These are phyloP conservation scores for Exophiala lecanii-corni DNA, from an alignment of 2,329 filamentous ascomycete genomes.

Conservation along the genomic window DNA sequence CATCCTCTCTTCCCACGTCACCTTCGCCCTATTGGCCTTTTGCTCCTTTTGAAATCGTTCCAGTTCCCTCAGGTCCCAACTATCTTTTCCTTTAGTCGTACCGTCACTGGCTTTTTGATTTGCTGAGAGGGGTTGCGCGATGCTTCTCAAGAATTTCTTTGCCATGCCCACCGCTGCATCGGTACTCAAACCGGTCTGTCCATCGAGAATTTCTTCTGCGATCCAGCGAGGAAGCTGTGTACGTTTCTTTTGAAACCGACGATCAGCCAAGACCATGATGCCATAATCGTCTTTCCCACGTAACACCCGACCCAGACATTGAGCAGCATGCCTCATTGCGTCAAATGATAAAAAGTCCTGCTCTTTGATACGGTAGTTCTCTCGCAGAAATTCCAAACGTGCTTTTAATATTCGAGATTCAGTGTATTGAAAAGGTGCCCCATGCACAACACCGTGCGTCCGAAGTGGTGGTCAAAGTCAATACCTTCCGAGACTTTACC, in stretches of 20 bases:
- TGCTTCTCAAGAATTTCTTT: conserved; percentile 81
- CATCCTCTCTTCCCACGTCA: conserved; percentile 29
- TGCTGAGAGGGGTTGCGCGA: conserved; percentile 83
- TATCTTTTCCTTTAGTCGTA: conserved; percentile 64
- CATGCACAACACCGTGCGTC: conserved; percentile 90
- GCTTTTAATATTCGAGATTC: conserved; percentile 96
- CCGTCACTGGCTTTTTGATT: conserved; percentile 65
- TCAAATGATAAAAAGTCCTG: conserved; percentile 98
- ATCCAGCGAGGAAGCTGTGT: conserved; percentile 95
- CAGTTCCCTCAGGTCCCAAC: conserved; percentile 79
- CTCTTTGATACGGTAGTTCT: conserved; percentile 93
- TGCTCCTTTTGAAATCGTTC: conserved; percentile 63
- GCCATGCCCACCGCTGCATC: conserved; percentile 91
- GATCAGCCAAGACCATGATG: conserved; percentile 97
- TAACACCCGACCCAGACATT: conserved; percentile 90
- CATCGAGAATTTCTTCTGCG: conserved; percentile 76
- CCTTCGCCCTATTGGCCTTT: conserved; percentile 55
- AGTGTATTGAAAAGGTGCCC: conserved; percentile 99
- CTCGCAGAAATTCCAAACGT: conserved; percentile 88
- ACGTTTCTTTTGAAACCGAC: conserved; percentile 87
- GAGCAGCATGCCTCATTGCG: conserved; percentile 97
- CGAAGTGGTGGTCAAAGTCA: conserved; percentile 98
- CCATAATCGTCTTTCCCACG: conserved; percentile 98
- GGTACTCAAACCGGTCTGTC: conserved; percentile 84
- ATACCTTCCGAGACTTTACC: conserved; percentile 98